Conservation (phyloP, 495 filamentous ascomycete genomes). For the Daldinia caldariorum region DNA sequence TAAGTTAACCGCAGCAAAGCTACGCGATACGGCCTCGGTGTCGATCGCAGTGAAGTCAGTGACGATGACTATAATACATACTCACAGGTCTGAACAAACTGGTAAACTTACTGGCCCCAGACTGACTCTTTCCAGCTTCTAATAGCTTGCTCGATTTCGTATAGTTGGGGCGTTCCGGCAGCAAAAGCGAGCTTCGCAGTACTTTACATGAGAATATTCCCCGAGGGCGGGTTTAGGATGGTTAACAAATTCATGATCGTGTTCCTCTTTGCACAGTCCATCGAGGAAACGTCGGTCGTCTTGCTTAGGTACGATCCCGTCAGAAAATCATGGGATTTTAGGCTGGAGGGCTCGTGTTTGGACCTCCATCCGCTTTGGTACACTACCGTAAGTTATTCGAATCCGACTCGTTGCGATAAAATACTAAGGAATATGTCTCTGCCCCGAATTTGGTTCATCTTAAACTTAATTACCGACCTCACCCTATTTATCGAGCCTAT, state of each 20-base stretch:
- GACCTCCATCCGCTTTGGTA: conserved; percentile 43
- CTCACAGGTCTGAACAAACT: conserved; percentile 24
- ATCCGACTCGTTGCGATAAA: neutral
- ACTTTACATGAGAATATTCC: conserved; percentile 42
- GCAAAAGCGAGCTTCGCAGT: conserved; percentile 44
- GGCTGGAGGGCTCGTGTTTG: conserved; percentile 34
- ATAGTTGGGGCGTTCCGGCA: conserved; percentile 36
- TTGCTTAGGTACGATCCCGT: conserved; percentile 39
- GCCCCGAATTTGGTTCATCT: conserved; percentile 37
- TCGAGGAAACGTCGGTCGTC: conserved; percentile 39
- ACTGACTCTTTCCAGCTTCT: conserved; percentile 22
- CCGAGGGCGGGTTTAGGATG: conserved; percentile 26
- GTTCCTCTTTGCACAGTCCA: conserved; percentile 36
- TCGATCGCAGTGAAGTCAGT: conserved; percentile 21
- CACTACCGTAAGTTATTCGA: conserved; percentile 31
- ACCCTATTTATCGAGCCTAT: conserved; percentile 47
- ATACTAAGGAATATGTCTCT: conserved; percentile 3
- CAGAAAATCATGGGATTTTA: conserved; percentile 38
- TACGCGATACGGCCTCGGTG: conserved; percentile 29
- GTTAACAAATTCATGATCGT: conserved; percentile 38
- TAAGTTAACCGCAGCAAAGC: conserved; percentile 23
- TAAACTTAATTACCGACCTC: conserved; percentile 43
- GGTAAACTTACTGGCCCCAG: neutral
- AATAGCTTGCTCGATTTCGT: conserved; percentile 31
- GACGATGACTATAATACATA: conserved; percentile 26